Evolutionary conservation across 2,329 filamentous ascomycete genomes (phyloP).

Genomic region (Neonectria magnoliae): DNA sequence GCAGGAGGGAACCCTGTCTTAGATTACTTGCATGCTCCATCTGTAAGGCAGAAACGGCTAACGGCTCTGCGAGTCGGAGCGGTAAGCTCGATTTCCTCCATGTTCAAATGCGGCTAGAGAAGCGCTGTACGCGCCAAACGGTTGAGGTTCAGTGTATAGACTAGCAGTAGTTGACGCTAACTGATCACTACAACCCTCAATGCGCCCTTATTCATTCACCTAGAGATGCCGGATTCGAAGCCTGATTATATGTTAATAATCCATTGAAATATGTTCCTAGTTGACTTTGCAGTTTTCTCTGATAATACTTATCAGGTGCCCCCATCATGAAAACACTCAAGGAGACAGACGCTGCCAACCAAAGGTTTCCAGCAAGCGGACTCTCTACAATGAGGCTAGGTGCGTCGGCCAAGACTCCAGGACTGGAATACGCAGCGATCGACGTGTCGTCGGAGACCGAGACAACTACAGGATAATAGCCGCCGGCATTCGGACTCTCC

Average conservation of each 20-base stretch:
- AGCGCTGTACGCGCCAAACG: too few species aligned
- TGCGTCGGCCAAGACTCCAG: background rate
- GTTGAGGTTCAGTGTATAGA: too few species aligned
- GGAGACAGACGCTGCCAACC: too few species aligned
- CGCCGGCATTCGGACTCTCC: constrained; percentile 6
- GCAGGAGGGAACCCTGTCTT: background rate
- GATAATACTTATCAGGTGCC: too few species aligned
- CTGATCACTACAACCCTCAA: background rate
- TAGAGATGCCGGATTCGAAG: too few species aligned
- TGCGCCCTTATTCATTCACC: background rate
- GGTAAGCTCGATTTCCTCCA: background rate
- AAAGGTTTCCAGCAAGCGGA: background rate
- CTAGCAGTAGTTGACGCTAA: too few species aligned
- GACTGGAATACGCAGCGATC: background rate
- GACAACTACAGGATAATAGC: too few species aligned
- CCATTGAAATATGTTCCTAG: too few species aligned
- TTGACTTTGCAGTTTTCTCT: too few species aligned
- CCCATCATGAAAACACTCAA: too few species aligned
- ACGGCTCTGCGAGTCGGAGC: background rate
- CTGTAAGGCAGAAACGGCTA: background rate
- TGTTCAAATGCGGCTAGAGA: background rate
- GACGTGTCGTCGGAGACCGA: background rate
- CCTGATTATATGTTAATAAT: too few species aligned
- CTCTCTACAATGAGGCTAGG: background rate
- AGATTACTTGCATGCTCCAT: background rate